A percentile compares a stretch with the other conserved stretches of the same genome.
Conservation (phyloP, 805 yeast species). For the Zygosaccharomyces bisporus region DNA sequence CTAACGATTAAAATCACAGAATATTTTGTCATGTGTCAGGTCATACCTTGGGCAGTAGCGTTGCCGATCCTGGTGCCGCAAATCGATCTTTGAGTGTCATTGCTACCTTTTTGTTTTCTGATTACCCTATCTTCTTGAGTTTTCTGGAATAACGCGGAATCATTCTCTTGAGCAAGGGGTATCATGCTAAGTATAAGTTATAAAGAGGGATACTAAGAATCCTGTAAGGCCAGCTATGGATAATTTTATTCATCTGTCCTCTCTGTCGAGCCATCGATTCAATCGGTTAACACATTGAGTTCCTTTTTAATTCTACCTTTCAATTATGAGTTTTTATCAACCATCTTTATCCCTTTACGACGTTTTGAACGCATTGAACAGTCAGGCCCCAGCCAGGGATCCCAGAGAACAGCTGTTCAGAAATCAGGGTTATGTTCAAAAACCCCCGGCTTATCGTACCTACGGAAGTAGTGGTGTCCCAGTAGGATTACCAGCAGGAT, state of each 20-base stretch:
- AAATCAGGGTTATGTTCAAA: conserved; percentile 11
- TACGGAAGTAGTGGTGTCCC: conserved; percentile 4
- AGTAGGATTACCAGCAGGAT: conserved; percentile 13
- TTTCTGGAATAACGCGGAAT: conserved; percentile 5
- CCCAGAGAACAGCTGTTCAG: conserved; percentile 13
- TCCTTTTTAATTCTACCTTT: neutral
- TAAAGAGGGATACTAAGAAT: neutral
- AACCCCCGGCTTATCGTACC: conserved; percentile 7
- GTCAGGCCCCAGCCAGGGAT: conserved; percentile 20
- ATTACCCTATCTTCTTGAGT: conserved; percentile 4
- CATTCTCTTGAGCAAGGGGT: neutral
- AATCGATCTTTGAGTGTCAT: no score
- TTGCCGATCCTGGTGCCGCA: no score
- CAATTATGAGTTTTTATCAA: conserved; percentile 31
- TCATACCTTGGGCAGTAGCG: no score
- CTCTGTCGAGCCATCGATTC: no score
- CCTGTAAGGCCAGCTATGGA: no score
- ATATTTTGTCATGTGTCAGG: no score
- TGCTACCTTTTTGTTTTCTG: neutral
- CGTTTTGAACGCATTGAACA: conserved; percentile 28
- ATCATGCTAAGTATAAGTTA: neutral
- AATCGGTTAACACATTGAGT: neutral
- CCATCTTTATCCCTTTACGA: conserved; percentile 33
- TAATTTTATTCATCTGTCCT: no score
- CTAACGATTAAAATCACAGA: no score